These are phyloP conservation scores for Thalassiosira tumida DNA, from an alignment of 352 stramenopile genomes.

Conservation along the genomic window DNA sequence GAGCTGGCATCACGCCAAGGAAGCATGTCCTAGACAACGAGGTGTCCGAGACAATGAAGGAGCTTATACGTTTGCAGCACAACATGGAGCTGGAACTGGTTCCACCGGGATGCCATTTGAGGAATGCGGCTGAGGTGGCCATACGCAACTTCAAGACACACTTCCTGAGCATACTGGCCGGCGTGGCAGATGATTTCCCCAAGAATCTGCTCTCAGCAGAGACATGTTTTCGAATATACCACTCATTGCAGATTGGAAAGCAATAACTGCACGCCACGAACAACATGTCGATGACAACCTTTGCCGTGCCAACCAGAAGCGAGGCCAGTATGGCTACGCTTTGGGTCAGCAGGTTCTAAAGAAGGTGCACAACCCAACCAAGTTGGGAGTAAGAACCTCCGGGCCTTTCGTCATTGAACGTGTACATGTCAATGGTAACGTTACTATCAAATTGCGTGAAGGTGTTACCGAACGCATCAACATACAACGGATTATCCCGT, in stretches of 20 bases:
- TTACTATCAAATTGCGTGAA: slow-evolving; percentile 62
- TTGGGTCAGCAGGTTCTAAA: slow-evolving; percentile 54
- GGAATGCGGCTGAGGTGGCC: background rate
- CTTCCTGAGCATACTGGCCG: background rate
- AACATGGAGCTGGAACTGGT: background rate
- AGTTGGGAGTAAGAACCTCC: slow-evolving; percentile 38
- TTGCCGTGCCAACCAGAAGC: slow-evolving; percentile 41
- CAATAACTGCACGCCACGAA: slow-evolving; percentile 60
- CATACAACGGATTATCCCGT: too few relatives aligned
- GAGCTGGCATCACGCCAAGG: background rate
- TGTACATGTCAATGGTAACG: slow-evolving; percentile 73
- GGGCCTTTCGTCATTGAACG: slow-evolving; percentile 65
- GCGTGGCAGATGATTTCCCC: background rate
- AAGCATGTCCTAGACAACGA: background rate
- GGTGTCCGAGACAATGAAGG: background rate
- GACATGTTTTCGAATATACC: slow-evolving; percentile 84
- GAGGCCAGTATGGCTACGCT: slow-evolving; percentile 58
- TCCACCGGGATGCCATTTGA: background rate
- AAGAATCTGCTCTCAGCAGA: slow-evolving; percentile 59
- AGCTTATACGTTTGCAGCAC: background rate
- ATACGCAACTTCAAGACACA: background rate
- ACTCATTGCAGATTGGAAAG: slow-evolving; percentile 71
- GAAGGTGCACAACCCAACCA: slow-evolving; percentile 41
- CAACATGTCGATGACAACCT: slow-evolving; percentile 67
- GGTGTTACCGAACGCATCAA: slow-evolving; percentile 68